Evolutionary conservation across 2,329 filamentous ascomycete species (phyloP).

Genomic region (Epichloe sylvatica): DNA sequence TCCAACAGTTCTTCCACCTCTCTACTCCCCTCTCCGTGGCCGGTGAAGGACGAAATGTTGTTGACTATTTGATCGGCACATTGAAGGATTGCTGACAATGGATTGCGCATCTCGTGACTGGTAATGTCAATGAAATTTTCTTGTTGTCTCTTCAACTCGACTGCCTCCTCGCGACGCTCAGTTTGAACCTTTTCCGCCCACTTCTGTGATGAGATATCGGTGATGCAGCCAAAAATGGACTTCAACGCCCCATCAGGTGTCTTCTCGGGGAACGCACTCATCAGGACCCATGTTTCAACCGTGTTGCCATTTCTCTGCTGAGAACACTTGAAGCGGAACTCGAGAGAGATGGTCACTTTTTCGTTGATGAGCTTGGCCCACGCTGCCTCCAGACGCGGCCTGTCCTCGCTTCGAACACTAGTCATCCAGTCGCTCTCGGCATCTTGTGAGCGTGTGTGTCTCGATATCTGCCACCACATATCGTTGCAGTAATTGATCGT

Average conservation of each 20-base stretch:
- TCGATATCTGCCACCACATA: conserved; percentile 59
- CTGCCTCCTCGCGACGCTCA: conserved; percentile 63
- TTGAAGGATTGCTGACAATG: conserved; percentile 59
- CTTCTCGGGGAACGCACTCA: conserved; percentile 63
- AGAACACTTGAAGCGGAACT: conserved; percentile 61
- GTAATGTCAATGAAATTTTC: conserved; percentile 64
- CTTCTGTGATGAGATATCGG: conserved; percentile 76
- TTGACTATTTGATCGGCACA: conserved; percentile 59
- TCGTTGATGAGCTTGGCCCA: conserved; percentile 51
- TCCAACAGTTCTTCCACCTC: conserved; percentile 37
- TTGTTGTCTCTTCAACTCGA: conserved; percentile 62
- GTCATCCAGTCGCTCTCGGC: conserved; percentile 58
- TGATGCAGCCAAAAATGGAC: conserved; percentile 67
- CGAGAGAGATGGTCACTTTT: conserved; percentile 50
- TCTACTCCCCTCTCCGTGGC: conserved; percentile 23
- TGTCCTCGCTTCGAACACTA: conserved; percentile 54
- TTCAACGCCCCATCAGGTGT: conserved; percentile 50
- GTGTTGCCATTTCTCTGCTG: conserved; percentile 46
- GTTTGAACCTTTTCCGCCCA: conserved; percentile 71
- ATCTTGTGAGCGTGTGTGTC: conserved; percentile 44
- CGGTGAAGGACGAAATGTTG: conserved; percentile 31
- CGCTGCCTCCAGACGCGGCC: conserved; percentile 39
- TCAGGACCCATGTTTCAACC: conserved; percentile 61
- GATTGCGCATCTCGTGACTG: conserved; percentile 65
- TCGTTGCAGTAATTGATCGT: conserved; percentile 70